Evolutionary conservation across 768 basidiomycete genomes (phyloP), one percentile per base, ranked within the genome.

Genomic region (Austroboletus eburneus): DNA sequence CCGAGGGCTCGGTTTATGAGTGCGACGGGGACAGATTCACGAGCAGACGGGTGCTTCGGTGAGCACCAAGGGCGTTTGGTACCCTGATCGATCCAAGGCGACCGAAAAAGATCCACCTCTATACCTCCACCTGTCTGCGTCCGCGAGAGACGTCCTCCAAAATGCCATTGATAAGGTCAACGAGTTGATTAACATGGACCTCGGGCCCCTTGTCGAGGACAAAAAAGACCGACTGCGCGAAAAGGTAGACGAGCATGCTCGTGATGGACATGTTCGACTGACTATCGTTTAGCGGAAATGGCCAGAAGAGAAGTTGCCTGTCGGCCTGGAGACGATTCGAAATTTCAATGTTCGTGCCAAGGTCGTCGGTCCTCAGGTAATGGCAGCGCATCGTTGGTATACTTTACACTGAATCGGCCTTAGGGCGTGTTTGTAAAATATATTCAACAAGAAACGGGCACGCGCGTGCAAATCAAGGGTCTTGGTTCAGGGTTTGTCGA

Each of bases 271-370:
- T 17, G 10, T 13, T 16, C 47, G 17, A 36, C 57, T 61, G 48
- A 60, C 34, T 13, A 0, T 42, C 34, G 16, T 55, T 30, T 58
- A 92, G 88, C 77, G 91, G 45, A 96, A 95, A 80, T 98, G 95
- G 95, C 93, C 94, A 2, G 95, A 98, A 65, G 93, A 94, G 68
- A 97, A 96, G 67, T 69, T 97, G 9, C 84, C 83, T 0, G 90
- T 99, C 33, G 85, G 83, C 4, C 64, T 99, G 43, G 94, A 98
- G 14, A 85, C 83, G 43, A 81, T 98, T 57, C 78, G 95, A 42
- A 97, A 97, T 68, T 99, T 99, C 70, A 97, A 99, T 66, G 85
- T 99, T 41, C 77, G 95, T 46, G 95, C 95, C 20, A 99, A 99
- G 67, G 92, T 97, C 17, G 95, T 98, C 23, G 95, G 95, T 13